Evolutionary conservation across 495 filamentous ascomycete species (phyloP).

Genomic region (Trichoderma orchidacearum): DNA sequence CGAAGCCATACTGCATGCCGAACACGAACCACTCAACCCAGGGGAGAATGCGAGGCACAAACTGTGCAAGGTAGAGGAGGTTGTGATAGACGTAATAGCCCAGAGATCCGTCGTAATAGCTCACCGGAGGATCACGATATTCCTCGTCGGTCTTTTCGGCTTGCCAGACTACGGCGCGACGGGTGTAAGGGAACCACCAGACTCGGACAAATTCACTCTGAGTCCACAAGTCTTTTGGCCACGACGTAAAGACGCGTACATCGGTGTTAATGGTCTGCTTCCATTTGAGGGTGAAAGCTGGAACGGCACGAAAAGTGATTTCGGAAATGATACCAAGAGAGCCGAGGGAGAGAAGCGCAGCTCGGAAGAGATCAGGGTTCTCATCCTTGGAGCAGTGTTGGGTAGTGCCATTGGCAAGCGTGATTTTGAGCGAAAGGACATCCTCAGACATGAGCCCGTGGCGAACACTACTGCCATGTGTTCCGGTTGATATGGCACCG

Average conservation of each 20-base stretch:
- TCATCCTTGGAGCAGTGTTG: constrained; percentile 57
- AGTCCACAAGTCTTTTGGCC: constrained; percentile 69
- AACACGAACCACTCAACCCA: constrained; percentile 90
- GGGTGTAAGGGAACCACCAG: constrained; percentile 95
- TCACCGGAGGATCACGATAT: constrained; percentile 24
- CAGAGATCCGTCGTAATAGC: constrained; percentile 66
- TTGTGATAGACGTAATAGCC: constrained; percentile 86
- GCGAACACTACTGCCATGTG: constrained; percentile 73
- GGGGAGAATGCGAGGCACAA: constrained; percentile 67
- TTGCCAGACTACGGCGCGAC: constrained; percentile 73
- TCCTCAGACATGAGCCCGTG: constrained; percentile 76
- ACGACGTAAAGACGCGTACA: constrained; percentile 49
- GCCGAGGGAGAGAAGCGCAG: constrained; percentile 75
- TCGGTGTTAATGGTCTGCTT: constrained; percentile 62
- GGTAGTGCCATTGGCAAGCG: constrained; percentile 68
- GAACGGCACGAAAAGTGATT: constrained; percentile 67
- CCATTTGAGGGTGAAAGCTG: constrained; percentile 72
- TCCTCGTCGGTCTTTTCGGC: constrained; percentile 51
- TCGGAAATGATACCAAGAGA: constrained; percentile 85
- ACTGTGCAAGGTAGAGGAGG: constrained; percentile 64
- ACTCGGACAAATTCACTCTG: constrained; percentile 77
- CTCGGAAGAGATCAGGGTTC: constrained; percentile 71
- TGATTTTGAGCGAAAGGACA: constrained; percentile 58
- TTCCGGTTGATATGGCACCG: constrained; percentile 84
- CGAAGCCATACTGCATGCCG: constrained; percentile 87